A percentile compares a stretch with the other conserved stretches of the same genome.
phyloP scores from a whole-genome alignment of 2,329 filamentous ascomycete genomes.

The Colletotrichum falcatum region DNA sequence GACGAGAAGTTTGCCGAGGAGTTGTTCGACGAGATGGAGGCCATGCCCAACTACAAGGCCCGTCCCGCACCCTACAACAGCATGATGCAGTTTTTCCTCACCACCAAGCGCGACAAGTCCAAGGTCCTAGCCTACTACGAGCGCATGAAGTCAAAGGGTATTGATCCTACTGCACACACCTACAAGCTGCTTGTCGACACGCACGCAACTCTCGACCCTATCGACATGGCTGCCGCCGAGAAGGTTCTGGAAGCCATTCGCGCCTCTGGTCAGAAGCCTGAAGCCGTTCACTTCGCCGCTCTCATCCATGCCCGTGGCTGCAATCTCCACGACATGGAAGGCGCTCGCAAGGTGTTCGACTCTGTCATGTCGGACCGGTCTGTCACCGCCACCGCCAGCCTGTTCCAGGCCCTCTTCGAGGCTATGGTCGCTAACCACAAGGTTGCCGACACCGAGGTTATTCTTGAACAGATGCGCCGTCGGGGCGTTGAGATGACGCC shows the following conservation, averaged over 20 bases:
- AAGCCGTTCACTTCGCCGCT: slow-evolving; percentile 95
- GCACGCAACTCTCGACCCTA: slow-evolving; percentile 91
- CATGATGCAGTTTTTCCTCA: slow-evolving; percentile 99
- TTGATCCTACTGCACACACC: slow-evolving; percentile 92
- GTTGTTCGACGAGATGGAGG: slow-evolving; percentile 99
- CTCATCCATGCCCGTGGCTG: slow-evolving; percentile 97
- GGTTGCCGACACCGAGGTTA: slow-evolving; percentile 78
- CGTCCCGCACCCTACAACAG: slow-evolving; percentile 98
- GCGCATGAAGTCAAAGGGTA: slow-evolving; percentile 89
- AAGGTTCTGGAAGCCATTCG: slow-evolving; percentile 84
- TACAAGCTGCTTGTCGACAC: slow-evolving; percentile 98
- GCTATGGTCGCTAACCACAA: slow-evolving; percentile 95
- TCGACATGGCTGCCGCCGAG: slow-evolving; percentile 90
- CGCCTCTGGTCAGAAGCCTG: slow-evolving; percentile 78
- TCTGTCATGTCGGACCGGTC: slow-evolving; percentile 76
- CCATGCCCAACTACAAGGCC: slow-evolving; percentile 98
- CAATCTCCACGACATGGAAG: slow-evolving; percentile 89
- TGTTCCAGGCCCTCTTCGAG: slow-evolving; percentile 98
- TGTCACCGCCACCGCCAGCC: slow-evolving; percentile 81
- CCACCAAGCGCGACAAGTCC: slow-evolving; percentile 92
- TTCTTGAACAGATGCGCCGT: slow-evolving; percentile 81
- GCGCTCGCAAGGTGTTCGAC: slow-evolving; percentile 85
- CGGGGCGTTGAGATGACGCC: slow-evolving; percentile 87
- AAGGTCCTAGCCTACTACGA: slow-evolving; percentile 97
- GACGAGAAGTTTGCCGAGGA: slow-evolving; percentile 98